A percentile compares a stretch with the other conserved stretches of the same genome.
phyloP scores from a whole-genome alignment of 2,329 filamentous ascomycete species.

The Cladosporium sp. region DNA sequence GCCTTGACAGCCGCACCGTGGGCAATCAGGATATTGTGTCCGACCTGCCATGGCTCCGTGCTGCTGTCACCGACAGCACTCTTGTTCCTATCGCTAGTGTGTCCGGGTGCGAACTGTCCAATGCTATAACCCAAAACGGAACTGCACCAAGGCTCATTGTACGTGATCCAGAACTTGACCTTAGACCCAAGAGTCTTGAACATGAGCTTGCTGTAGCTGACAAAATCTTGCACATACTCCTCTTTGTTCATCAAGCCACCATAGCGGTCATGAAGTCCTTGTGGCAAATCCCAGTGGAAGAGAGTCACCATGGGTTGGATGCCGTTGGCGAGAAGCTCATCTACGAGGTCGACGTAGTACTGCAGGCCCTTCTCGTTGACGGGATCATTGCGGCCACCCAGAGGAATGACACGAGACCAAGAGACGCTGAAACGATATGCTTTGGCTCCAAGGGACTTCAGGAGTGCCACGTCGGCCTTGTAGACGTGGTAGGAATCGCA shows the following conservation, averaged over 20 bases:
- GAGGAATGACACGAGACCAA: conserved; percentile 75
- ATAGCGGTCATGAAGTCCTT: conserved; percentile 72
- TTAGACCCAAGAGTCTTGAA: conserved; percentile 66
- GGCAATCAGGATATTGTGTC: conserved; percentile 72
- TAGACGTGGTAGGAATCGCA: conserved; percentile 85
- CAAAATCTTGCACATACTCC: conserved; percentile 77
- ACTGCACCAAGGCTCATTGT: conserved; percentile 72
- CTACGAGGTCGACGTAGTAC: conserved; percentile 72
- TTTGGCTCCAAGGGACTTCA: conserved; percentile 66
- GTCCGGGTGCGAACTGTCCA: conserved; percentile 76
- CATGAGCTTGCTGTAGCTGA: conserved; percentile 68
- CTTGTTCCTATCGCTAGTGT: conserved; percentile 67
- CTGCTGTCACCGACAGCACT: conserved; percentile 65
- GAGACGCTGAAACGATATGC: conserved; percentile 81
- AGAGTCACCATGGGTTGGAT: conserved; percentile 78
- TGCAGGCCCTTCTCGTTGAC: conserved; percentile 71
- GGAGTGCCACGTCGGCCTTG: conserved; percentile 66
- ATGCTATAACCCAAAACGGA: conserved; percentile 73
- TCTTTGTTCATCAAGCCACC: conserved; percentile 72
- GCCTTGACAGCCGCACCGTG: conserved; percentile 75
- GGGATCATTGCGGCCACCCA: conserved; percentile 76
- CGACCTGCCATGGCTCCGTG: conserved; percentile 75
- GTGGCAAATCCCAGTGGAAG: conserved; percentile 83
- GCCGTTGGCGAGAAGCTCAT: conserved; percentile 67
- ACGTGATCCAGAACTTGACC: conserved; percentile 66